Conservation (phyloP, 2,329 filamentous ascomycete genomes). For the Cytospora piceicola region DNA sequence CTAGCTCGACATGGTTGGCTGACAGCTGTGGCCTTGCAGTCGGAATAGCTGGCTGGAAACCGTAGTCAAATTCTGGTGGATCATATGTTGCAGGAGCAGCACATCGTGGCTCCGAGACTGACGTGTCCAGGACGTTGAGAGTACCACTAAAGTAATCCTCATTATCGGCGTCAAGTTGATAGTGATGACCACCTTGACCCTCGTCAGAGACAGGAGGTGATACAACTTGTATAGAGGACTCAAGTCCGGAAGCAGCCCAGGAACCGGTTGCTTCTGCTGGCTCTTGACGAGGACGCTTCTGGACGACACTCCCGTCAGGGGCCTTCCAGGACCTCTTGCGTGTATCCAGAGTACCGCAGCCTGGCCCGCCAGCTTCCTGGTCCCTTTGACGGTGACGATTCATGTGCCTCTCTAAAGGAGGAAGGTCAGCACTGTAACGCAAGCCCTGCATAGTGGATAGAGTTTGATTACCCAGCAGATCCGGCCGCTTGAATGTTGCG, state of each 20-base stretch:
- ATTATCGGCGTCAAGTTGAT: slow-evolving; percentile 34
- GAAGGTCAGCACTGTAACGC: slow-evolving; percentile 13
- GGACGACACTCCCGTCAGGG: slow-evolving; percentile 55
- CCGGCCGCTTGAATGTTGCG: slow-evolving; percentile 64
- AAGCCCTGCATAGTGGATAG: too few species aligned
- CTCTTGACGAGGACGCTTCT: slow-evolving; percentile 41
- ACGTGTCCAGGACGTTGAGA: slow-evolving; percentile 6
- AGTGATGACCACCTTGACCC: slow-evolving; percentile 24
- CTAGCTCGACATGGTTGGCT: slow-evolving; percentile 38
- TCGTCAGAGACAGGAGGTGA: slow-evolving; percentile 30
- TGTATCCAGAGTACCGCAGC: slow-evolving; percentile 55
- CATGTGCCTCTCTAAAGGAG: slow-evolving; percentile 59
- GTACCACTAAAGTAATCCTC: slow-evolving; percentile 30
- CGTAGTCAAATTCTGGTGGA: slow-evolving; percentile 5
- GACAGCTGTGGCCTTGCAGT: slow-evolving; percentile 29
- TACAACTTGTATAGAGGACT: slow-evolving; percentile 18
- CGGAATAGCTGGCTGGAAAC: slow-evolving; percentile 5
- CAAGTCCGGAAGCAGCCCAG: slow-evolving; percentile 19
- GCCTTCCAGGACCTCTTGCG: slow-evolving; percentile 61
- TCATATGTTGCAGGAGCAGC: background rate
- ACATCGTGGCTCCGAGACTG: background rate
- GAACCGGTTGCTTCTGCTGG: slow-evolving; percentile 11
- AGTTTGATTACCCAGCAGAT: slow-evolving; percentile 55
- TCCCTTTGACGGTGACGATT: slow-evolving; percentile 57
- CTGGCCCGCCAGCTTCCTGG: slow-evolving; percentile 57